Conservation (phyloP, 768 basidiomycete species). For the Phanerochaete carnosa region DNA sequence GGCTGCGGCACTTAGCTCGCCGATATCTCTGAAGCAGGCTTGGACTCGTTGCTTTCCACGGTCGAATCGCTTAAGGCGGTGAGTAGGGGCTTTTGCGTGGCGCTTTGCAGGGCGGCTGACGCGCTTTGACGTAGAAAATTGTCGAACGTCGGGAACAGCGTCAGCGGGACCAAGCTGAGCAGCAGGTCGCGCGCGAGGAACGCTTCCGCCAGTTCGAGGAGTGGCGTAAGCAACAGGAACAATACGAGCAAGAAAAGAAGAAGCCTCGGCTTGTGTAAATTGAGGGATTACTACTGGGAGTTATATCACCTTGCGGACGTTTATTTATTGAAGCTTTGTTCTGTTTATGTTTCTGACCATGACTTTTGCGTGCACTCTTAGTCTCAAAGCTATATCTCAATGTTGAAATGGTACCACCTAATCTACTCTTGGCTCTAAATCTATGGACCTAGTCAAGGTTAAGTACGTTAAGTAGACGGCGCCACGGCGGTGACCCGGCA, state of each 20-base stretch:
- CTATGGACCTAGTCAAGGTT: too few species aligned
- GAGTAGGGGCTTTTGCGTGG: conserved; percentile 21
- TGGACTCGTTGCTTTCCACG: conserved; percentile 55
- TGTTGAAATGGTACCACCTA: too few species aligned
- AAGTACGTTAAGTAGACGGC: too few species aligned
- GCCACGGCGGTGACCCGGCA: too few species aligned
- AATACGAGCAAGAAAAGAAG: conserved; percentile 26
- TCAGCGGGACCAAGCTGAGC: conserved; percentile 15
- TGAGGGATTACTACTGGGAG: not conserved
- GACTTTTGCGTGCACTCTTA: not conserved
- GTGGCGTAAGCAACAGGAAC: conserved; percentile 21
- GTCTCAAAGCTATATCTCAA: too few species aligned
- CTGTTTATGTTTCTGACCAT: not conserved
- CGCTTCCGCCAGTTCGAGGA: conserved; percentile 49
- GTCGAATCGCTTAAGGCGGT: conserved; percentile 62
- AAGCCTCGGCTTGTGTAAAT: conserved; percentile 7
- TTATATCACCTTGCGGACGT: not conserved
- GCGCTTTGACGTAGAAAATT: conserved; percentile 27
- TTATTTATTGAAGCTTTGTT: not conserved
- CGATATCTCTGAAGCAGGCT: conserved; percentile 64
- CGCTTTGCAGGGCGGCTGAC: not conserved
- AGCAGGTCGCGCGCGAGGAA: conserved; percentile 29
- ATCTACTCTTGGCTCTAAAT: too few species aligned
- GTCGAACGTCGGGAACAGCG: conserved; percentile 25
- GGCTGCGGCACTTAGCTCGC: conserved; percentile 39